Evolutionary conservation across 495 filamentous ascomycete genomes (phyloP), one percentile per base, ranked within the genome.

Genomic region (Hypoxylon perforatum): DNA sequence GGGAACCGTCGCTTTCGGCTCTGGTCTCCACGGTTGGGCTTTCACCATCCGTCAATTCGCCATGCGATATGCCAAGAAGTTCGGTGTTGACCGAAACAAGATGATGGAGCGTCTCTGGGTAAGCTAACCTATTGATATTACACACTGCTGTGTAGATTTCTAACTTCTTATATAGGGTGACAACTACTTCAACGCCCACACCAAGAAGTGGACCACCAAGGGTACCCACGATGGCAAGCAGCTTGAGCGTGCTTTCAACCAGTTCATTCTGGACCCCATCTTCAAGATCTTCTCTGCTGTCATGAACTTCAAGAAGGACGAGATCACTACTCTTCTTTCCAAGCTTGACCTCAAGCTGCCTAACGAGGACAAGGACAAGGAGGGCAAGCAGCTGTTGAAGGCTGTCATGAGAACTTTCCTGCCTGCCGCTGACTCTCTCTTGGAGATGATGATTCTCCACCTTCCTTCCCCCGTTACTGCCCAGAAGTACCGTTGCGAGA

Each of bases 361-460:
- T 60, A 59, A 71, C 45, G 94, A 97, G 17, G 95, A 99, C 86
- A 92, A 87, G 75, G 92, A 96, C 21, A 89, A 96, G 78, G 92
- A 95, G 83, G 96, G 94, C 87, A 99, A 99, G 87, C 83, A 86
- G 74, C 89, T 99, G 49, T 89, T 99, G 76, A 99, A 99, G 89
- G 84, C 93, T 73, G 87, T 97, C 80, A 98, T 99, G 96, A 85
- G 92, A 76, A 97, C 96, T 76, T 99, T 98, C 90, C 79, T 99
- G 68, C 95, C 95, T 59, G 95, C 95, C 69, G 95, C 95, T 67
- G 95, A 99, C 77, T 96, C 96, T 75, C 91, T 99, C 63, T 79
- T 99, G 82, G 96, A 99, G 88, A 99, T 99, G 95, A 97, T 99
- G 90, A 94, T 97, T 85, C 91, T 99, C 74, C 95, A 99, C 84